Conservation (phyloP, 1,139 yeast genomes). For the Magnusiomyces paraingens region DNA sequence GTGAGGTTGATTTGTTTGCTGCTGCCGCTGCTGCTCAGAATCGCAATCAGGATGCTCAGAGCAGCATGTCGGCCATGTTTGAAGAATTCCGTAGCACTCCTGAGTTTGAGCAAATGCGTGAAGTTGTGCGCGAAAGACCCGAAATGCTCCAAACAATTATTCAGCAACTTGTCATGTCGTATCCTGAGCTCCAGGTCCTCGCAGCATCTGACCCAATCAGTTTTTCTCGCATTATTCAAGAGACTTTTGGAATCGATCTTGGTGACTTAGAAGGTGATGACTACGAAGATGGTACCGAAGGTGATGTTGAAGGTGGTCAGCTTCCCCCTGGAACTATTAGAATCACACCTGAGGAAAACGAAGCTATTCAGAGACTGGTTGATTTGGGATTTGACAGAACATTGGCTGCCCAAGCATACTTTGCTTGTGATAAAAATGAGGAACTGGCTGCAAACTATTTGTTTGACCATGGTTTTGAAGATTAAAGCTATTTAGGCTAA, state of each 20-base stretch:
- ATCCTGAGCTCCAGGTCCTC: slow-evolving; percentile 74
- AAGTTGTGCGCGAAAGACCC: slow-evolving; percentile 79
- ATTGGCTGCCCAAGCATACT: slow-evolving; percentile 85
- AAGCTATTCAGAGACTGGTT: slow-evolving; percentile 78
- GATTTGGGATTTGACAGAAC: slow-evolving; percentile 89
- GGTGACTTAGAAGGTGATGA: slow-evolving; percentile 30
- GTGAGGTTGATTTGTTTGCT: slow-evolving; percentile 56
- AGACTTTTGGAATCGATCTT: slow-evolving; percentile 29
- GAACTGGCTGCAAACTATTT: slow-evolving; percentile 92
- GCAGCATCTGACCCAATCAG: slow-evolving; percentile 85
- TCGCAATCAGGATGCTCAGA: slow-evolving; percentile 18
- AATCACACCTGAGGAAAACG: slow-evolving; percentile 78
- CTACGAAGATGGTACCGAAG: slow-evolving; percentile 35
- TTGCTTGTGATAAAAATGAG: slow-evolving; percentile 98
- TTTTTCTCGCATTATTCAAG: slow-evolving; percentile 62
- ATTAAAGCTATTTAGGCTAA: slow-evolving; percentile 15
- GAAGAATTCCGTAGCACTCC: slow-evolving; percentile 37
- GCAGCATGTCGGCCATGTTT: slow-evolving; percentile 21
- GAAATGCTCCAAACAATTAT: slow-evolving; percentile 80
- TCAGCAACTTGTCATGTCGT: slow-evolving; percentile 74
- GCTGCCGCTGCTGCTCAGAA: slow-evolving; percentile 63
- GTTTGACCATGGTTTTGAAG: slow-evolving; percentile 44
- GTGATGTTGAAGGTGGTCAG: slow-evolving; percentile 31
- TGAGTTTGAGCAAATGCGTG: slow-evolving; percentile 58
- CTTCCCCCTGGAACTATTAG: slow-evolving; percentile 40